Conservation (phyloP, 495 filamentous ascomycete species). For the Neurospora sp. region DNA sequence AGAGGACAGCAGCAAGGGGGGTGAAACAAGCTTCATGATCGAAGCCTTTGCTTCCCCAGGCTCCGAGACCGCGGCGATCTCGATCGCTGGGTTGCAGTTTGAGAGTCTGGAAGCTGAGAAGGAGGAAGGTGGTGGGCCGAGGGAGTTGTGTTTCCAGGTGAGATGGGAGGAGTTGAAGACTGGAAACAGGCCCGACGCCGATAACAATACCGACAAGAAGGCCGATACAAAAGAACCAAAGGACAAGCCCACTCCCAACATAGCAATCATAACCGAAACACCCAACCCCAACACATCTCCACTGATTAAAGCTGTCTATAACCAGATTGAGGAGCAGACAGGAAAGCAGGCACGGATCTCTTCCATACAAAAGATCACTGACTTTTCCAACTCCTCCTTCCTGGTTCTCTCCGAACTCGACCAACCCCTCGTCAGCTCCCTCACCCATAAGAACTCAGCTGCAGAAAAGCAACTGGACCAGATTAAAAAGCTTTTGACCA, state of each 20-base stretch:
- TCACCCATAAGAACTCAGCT: neutral
- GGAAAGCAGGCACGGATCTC: slow-evolving; percentile 12
- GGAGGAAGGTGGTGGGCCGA: slow-evolving; percentile 3
- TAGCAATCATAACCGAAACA: slow-evolving; percentile 29
- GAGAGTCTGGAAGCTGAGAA: slow-evolving; percentile 6
- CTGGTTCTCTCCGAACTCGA: slow-evolving; percentile 23
- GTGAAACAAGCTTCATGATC: slow-evolving; percentile 13
- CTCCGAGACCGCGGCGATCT: slow-evolving; percentile 17
- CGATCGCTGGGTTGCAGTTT: slow-evolving; percentile 22
- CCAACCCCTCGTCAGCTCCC: slow-evolving; percentile 17
- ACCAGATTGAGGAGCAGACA: slow-evolving; percentile 24
- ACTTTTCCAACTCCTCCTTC: slow-evolving; percentile 19
- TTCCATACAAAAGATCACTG: slow-evolving; percentile 15
- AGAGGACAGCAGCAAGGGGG: slow-evolving; percentile 10
- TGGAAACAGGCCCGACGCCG: neutral
- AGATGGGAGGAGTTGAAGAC: slow-evolving; percentile 28
- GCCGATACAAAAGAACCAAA: slow-evolving; percentile 1
- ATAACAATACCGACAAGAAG: neutral
- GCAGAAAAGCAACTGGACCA: slow-evolving; percentile 16
- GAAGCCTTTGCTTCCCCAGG: slow-evolving; percentile 21
- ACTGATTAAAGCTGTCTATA: slow-evolving; percentile 24
- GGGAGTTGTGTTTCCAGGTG: slow-evolving; percentile 32
- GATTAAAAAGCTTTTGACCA: slow-evolving; percentile 29
- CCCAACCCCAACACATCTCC: slow-evolving; percentile 24
- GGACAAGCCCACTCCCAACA: slow-evolving; percentile 10